These are phyloP conservation scores for Cladosporium oxysporum DNA, from an alignment of 2,329 filamentous ascomycete species.

Conservation along the genomic window DNA sequence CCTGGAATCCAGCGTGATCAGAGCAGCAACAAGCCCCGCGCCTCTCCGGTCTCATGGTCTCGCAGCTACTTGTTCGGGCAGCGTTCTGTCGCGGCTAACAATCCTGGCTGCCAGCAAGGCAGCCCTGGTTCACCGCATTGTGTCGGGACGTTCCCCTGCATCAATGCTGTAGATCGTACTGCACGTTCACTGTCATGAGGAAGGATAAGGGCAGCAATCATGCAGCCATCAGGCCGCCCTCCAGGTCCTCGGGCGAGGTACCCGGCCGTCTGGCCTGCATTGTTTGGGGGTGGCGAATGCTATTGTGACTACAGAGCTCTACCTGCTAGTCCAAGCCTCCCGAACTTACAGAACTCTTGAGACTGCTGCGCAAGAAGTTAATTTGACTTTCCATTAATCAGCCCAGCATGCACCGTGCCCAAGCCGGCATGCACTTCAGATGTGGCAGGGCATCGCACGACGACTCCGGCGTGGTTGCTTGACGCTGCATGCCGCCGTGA, in stretches of 20 bases:
- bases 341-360: not conserved
- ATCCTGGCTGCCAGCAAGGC: not conserved
- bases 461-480: not conserved
- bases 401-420: not conserved
- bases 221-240: not conserved
- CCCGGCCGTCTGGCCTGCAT: not conserved
- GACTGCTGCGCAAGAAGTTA: not conserved
- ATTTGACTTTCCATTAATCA: not conserved
- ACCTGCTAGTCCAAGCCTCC: not conserved
- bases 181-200: not conserved
- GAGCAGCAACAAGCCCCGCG: not conserved
- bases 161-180: not conserved
- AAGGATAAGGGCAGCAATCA: not conserved
- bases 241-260: not conserved
- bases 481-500: not conserved
- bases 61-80: not conserved
- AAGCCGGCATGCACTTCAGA: not conserved
- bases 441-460: not conserved
- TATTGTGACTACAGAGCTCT: not conserved
- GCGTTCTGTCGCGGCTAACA: not conserved
- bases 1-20: not conserved
- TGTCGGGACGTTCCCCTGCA: not conserved
- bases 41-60: not conserved
- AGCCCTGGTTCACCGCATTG: not conserved
- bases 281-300: not conserved